These are phyloP conservation scores for Rubroshorea leprosula DNA, from an alignment of 345 rosid genomes.

Conservation along the genomic window DNA sequence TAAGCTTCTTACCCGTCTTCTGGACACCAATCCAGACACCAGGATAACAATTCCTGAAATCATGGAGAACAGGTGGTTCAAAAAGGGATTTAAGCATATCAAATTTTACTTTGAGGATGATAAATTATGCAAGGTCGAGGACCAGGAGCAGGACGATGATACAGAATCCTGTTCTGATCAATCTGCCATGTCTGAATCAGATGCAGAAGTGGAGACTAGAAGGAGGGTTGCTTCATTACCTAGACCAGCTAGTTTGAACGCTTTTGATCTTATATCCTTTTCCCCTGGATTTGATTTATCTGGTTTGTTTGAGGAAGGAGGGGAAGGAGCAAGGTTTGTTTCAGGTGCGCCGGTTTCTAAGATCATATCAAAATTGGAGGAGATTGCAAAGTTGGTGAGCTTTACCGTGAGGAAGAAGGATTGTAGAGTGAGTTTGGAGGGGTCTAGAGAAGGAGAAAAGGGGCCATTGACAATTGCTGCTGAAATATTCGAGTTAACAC, in stretches of 20 bases:
- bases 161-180: slow-evolving; percentile 29
- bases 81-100: slow-evolving; percentile 58
- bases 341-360: slow-evolving; percentile 57
- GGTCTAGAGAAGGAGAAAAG: slow-evolving; percentile 53
- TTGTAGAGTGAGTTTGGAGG: slow-evolving; percentile 67
- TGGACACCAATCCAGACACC: slow-evolving; percentile 68
- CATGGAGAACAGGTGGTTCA: slow-evolving; percentile 77
- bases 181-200: slow-evolving; percentile 51
- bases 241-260: slow-evolving; percentile 60
- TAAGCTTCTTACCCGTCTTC: slow-evolving; percentile 46
- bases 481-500: slow-evolving; percentile 60
- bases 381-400: slow-evolving; percentile 58
- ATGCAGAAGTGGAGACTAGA: slow-evolving; percentile 30
- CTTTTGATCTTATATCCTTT: slow-evolving; percentile 66
- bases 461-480: slow-evolving; percentile 61
- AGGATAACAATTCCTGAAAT: slow-evolving; percentile 64
- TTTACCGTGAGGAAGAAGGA: slow-evolving; percentile 78
- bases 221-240: slow-evolving; percentile 31
- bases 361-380: slow-evolving; percentile 63
- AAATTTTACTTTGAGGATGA: slow-evolving; percentile 55
- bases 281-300: slow-evolving; percentile 71
- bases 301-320: slow-evolving; percentile 68
- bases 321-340: slow-evolving; percentile 49
- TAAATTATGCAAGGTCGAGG: slow-evolving; percentile 34
- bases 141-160: slow-evolving; percentile 33